phyloP scores from a whole-genome alignment of 805 yeast genomes.

The Saturnispora mendoncae region DNA sequence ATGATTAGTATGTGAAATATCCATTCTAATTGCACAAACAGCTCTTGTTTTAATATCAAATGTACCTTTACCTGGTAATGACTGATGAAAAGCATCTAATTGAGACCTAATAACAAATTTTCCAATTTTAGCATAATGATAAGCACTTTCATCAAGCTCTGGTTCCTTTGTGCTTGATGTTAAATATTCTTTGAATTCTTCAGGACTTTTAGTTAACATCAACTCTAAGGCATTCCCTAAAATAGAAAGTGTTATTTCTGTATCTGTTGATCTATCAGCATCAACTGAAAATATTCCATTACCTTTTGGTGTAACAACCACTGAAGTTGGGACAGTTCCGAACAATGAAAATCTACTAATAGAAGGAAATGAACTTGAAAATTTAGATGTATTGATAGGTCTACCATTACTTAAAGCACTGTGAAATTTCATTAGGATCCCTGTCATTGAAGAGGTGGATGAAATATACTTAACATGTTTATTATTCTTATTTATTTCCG shows the following conservation, averaged over 20 bases:
- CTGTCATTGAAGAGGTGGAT: slow-evolving; percentile 86
- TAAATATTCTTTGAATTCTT: slow-evolving; percentile 38
- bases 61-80: slow-evolving; percentile 83
- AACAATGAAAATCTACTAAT: slow-evolving; percentile 31
- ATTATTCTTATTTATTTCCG: slow-evolving; percentile 6
- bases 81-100: slow-evolving; percentile 67
- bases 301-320: slow-evolving; percentile 43
- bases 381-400: slow-evolving; percentile 38
- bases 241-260: slow-evolving; percentile 58
- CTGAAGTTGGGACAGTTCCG: slow-evolving; percentile 44
- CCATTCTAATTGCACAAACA: slow-evolving; percentile 76
- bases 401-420: slow-evolving; percentile 54
- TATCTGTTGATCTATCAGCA: slow-evolving; percentile 56
- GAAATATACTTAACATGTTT: slow-evolving; percentile 43
- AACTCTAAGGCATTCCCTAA: slow-evolving; percentile 78
- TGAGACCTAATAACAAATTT: slow-evolving; percentile 81
- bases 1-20: slow-evolving; percentile 44
- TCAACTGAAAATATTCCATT: slow-evolving; percentile 50
- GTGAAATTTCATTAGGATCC: slow-evolving; percentile 66
- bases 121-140: slow-evolving; percentile 66
- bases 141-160: slow-evolving; percentile 23
- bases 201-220: slow-evolving; percentile 52
- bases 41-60: slow-evolving; percentile 93
- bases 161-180: slow-evolving; percentile 12
- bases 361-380: slow-evolving; percentile 38